Evolutionary conservation across 768 basidiomycete genomes (phyloP).

Genomic region (Suillus bovinus): DNA sequence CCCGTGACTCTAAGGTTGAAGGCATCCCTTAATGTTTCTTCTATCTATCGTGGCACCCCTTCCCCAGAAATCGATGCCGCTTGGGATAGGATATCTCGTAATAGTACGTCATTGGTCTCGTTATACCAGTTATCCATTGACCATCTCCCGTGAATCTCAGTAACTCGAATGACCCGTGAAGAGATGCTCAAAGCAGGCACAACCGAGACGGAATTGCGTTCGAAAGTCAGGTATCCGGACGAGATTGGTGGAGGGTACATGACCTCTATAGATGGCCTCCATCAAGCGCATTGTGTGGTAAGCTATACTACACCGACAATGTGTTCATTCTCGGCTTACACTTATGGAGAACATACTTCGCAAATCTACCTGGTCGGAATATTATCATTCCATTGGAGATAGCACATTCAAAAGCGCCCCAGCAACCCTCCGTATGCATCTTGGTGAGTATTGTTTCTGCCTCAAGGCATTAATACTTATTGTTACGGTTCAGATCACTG

Average conservation of each 20-base stretch:
- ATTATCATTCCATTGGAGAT: slow-evolving; percentile 11
- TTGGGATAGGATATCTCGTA: no score
- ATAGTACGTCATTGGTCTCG: no score
- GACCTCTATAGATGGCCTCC: slow-evolving; percentile 8
- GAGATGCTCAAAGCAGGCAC: slow-evolving; percentile 12
- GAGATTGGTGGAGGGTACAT: slow-evolving; percentile 15
- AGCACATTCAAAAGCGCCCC: slow-evolving; percentile 4
- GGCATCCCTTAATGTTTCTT: slow-evolving; percentile 8
- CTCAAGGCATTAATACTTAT: not conserved
- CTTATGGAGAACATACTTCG: slow-evolving; percentile 10
- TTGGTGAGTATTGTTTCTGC: slow-evolving; percentile 5
- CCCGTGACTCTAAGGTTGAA: slow-evolving; percentile 10
- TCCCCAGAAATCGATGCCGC: no score
- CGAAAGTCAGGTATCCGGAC: slow-evolving; percentile 13
- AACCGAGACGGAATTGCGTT: not conserved
- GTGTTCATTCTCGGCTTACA: not conserved
- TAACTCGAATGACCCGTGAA: slow-evolving; percentile 7
- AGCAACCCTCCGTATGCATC: not conserved
- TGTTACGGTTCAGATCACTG: slow-evolving; percentile 8
- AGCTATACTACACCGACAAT: not conserved
- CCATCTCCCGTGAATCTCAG: slow-evolving; percentile 1
- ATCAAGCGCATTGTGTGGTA: slow-evolving; percentile 15
- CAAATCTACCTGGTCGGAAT: slow-evolving; percentile 11
- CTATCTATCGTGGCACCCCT: slow-evolving; percentile 14
- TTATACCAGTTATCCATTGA: no score